Base-by-base conservation (phyloP, 768 basidiomycete species). In the Collybia nuda region DNA sequence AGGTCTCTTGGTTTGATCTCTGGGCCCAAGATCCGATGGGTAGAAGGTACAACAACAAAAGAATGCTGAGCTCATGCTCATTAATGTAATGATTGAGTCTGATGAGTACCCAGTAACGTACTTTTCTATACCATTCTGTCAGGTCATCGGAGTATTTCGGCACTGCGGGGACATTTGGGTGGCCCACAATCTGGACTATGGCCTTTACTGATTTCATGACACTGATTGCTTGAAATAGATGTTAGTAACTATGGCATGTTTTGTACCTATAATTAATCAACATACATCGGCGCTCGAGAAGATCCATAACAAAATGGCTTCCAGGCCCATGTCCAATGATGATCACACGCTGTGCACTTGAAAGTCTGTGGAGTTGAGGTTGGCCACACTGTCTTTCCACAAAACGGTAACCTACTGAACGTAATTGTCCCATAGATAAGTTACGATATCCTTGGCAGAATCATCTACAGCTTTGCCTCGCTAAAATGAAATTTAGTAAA, bases 401-500 rank as follows among this genome's bases (percentile, higher is more conserved):
- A 6, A 43, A 18, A 18, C 42, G 5, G 26, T n/a, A 51, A 41
- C 89, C 52, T 58, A 97, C 95, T 89, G 84, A 54, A 98, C 76
- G 61, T 94, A 95, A 61, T 98, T 96, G 66, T 98, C 96, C 97
- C 97, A 99, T 9, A 98, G 67, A 64, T 98, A 96, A 3, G 77
- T 76, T 51, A 96, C 64, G 19, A 95, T 69, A 23, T 88, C 82
- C 42, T 66, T 75, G 6, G 75, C 77, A 37, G 75, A 73, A 39
- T 78, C 74, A 41, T 75, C 77, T 46, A 65, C 56, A 14, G 68
- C 54, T 56, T 74, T 82, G 6, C 65, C 51, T 29, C 74, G 69
- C 78, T 78, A 23, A 54, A 32, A 17, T 40, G 6, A 38, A 38
- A 18, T 40, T 44, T 29, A 23, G 37, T 23, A 40, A 29, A 7